These are phyloP conservation scores for Zymoseptoria ardabiliae DNA, from an alignment of 2,329 filamentous ascomycete genomes.

Conservation along the genomic window DNA sequence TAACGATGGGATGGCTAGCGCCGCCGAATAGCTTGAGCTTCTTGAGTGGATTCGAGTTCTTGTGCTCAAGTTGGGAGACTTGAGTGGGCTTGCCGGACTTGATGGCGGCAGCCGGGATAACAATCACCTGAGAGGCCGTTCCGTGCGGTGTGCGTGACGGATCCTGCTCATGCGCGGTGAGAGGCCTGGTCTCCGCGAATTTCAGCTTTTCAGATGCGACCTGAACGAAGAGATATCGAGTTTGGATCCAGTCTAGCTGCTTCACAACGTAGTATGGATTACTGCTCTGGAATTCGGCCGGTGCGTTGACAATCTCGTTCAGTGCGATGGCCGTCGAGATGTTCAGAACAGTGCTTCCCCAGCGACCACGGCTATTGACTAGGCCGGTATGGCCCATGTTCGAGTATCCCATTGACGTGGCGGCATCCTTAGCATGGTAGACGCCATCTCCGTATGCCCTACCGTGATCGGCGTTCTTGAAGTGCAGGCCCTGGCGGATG, in stretches of 20 bases:
- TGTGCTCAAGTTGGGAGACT: slow-evolving; percentile 1
- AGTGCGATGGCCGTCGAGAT: slow-evolving; percentile 57
- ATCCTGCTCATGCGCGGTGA: slow-evolving; percentile 33
- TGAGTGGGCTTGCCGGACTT: slow-evolving; percentile 34
- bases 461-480: slow-evolving; percentile 54
- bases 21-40: slow-evolving; percentile 22
- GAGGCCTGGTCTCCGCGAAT: slow-evolving; percentile 17
- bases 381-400: slow-evolving; percentile 1
- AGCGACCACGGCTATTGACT: slow-evolving; percentile 30
- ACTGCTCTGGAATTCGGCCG: slow-evolving; percentile 50
- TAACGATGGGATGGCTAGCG: slow-evolving; percentile 31
- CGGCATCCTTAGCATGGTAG: slow-evolving; percentile 63
- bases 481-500: slow-evolving; percentile 73
- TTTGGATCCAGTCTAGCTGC: slow-evolving; percentile 80
- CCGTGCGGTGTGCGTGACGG: slow-evolving; percentile 37
- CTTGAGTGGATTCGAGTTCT: slow-evolving; percentile 10
- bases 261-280: slow-evolving; percentile 63
- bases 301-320: slow-evolving; percentile 77
- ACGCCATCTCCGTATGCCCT: slow-evolving; percentile 71
- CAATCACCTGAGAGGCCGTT: slow-evolving; percentile 29
- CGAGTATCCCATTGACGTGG: slow-evolving; percentile 50
- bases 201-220: slow-evolving; percentile 17
- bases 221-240: slow-evolving; percentile 69
- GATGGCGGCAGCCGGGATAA: slow-evolving; percentile 49
- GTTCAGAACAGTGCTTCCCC: slow-evolving; percentile 61